These are phyloP conservation scores for Fusarium hostae DNA, from an alignment of 2,329 filamentous ascomycete species.

Conservation along the genomic window DNA sequence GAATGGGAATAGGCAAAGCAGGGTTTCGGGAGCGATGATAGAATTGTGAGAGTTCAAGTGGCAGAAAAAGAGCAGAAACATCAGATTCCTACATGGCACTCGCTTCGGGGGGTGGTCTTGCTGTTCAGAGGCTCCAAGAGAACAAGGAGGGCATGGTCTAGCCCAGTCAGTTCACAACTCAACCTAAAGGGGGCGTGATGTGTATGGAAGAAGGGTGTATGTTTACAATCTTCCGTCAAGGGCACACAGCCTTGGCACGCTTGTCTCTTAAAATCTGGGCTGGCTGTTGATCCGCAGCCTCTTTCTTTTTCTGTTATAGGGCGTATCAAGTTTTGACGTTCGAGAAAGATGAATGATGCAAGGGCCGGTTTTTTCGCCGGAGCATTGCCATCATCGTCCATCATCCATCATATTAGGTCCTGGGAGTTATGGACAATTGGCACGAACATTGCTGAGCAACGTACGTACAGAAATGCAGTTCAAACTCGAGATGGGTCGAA, in stretches of 20 bases:
- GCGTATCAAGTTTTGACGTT: constrained; percentile 21
- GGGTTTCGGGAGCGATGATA: constrained; percentile 39
- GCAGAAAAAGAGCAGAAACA: constrained; percentile 39
- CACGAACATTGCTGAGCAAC: constrained; percentile 26
- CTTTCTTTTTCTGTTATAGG: constrained; percentile 10
- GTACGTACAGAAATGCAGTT: constrained; percentile 16
- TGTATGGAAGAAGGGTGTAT: constrained; percentile 26
- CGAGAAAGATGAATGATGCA: constrained; percentile 27
- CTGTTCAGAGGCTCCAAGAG: constrained; percentile 21
- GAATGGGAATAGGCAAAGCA: constrained; percentile 29
- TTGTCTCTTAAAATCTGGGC: constrained; percentile 22
- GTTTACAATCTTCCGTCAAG: constrained; percentile 23
- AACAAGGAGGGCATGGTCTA: constrained; percentile 33
- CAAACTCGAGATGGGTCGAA: constrained; percentile 28
- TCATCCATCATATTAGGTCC: neutral
- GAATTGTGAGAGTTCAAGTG: constrained; percentile 36
- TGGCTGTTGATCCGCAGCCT: constrained; percentile 11
- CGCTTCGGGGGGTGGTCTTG: constrained; percentile 32
- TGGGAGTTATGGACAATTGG: constrained; percentile 14
- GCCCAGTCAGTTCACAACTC: constrained; percentile 22
- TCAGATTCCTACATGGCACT: constrained; percentile 40
- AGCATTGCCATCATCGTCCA: neutral
- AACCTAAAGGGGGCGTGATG: constrained; percentile 27
- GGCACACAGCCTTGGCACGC: constrained; percentile 31
- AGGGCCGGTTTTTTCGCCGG: constrained; percentile 1